Conservation (phyloP, 164 flowering plant species). For the Chimonanthus praecox region DNA sequence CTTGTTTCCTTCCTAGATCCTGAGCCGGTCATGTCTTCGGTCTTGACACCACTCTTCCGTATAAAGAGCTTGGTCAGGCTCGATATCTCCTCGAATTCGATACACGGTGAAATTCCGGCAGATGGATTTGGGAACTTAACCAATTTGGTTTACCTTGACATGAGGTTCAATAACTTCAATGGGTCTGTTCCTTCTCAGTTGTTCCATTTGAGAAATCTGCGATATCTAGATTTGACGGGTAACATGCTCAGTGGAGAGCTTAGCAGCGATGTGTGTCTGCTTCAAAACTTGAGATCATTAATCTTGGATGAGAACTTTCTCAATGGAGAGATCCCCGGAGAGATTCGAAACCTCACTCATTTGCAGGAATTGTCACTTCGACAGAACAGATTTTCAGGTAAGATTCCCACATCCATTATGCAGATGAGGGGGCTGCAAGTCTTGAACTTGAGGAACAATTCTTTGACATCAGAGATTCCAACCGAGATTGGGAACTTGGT, state of each 20-base stretch:
- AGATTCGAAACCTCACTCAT: constrained; percentile 35
- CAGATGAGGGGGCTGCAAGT: constrained; percentile 17
- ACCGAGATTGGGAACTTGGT: constrained; percentile 30
- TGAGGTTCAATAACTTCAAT: constrained; percentile 31
- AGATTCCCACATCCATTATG: constrained; percentile 32
- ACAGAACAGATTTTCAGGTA: constrained; percentile 29
- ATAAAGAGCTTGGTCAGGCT: constrained; percentile 29
- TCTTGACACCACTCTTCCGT: constrained; percentile 33
- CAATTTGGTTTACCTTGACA: constrained; percentile 33
- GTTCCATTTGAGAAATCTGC: constrained; percentile 25
- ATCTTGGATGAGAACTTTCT: constrained; percentile 34
- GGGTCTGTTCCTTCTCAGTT: constrained; percentile 42
- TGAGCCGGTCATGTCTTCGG: constrained; percentile 6
- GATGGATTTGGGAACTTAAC: constrained; percentile 34
- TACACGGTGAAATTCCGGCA: constrained; percentile 33
- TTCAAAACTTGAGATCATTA: constrained; percentile 26
- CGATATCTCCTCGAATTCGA: constrained; percentile 34
- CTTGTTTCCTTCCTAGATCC: constrained; percentile 9
- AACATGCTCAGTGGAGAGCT: constrained; percentile 32
- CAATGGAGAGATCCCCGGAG: constrained; percentile 30
- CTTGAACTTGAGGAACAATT: constrained; percentile 37
- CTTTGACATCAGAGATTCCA: constrained; percentile 35
- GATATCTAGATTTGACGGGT: constrained; percentile 33
- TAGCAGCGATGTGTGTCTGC: constrained; percentile 22
- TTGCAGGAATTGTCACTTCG: constrained; percentile 23